Evolutionary conservation across 2,329 filamentous ascomycete species (phyloP).

Genomic region (Fusarium transvaalense): DNA sequence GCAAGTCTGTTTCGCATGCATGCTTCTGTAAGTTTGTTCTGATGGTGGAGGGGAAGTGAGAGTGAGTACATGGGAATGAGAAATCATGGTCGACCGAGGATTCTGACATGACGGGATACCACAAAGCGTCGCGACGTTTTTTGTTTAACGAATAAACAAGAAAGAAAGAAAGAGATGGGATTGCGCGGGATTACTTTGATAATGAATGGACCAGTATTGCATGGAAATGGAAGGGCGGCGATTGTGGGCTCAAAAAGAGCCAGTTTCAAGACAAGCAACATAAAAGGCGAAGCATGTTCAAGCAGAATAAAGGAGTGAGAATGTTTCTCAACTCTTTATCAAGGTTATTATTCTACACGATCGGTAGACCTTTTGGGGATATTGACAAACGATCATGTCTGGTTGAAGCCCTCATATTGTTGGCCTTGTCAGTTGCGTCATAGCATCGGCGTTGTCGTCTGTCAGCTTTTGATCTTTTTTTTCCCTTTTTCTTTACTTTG

Average conservation of each 20-base stretch:
- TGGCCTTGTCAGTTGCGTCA: constrained; percentile 39
- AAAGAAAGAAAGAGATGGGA: neutral
- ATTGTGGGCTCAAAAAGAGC: constrained; percentile 37
- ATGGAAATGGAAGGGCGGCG: constrained; percentile 23
- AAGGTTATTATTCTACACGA: constrained; percentile 15
- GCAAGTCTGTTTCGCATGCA: constrained; percentile 38
- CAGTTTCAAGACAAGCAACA: constrained; percentile 27
- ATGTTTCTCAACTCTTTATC: neutral
- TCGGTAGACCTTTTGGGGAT: neutral
- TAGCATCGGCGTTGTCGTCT: constrained; percentile 46
- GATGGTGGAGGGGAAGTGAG: constrained; percentile 4
- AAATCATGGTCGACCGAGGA: neutral
- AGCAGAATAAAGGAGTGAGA: neutral
- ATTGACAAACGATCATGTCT: constrained; percentile 4
- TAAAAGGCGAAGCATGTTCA: constrained; percentile 19
- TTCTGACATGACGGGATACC: neutral
- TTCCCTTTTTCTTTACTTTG: neutral
- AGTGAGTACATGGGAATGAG: constrained; percentile 2
- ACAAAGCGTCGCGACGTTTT: constrained; percentile 33
- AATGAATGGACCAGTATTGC: constrained; percentile 19
- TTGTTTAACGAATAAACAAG: constrained; percentile 17
- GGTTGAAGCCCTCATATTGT: constrained; percentile 9
- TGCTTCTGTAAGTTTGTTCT: constrained; percentile 10
- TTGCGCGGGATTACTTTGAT: neutral
- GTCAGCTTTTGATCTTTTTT: constrained; percentile 4